Base-by-base conservation (phyloP, 2,329 filamentous ascomycete genomes). In the Aureobasidium sp. region DNA sequence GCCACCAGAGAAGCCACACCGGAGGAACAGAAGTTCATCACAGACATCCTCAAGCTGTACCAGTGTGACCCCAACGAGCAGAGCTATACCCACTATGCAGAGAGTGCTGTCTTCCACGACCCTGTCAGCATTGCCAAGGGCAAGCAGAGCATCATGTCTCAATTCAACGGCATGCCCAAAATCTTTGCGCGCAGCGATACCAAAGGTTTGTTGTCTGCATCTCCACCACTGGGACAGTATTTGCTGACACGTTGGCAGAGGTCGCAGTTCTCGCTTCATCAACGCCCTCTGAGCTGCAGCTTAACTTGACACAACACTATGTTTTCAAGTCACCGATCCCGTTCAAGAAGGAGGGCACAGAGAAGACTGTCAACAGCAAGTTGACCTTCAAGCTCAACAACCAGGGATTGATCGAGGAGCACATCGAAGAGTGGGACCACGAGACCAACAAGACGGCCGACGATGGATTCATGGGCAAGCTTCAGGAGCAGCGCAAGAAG, bases 101-200 rank as follows among this genome's bases (percentile, higher is more conserved):
- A 59, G 39, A 64, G 65, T 34, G 68, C 68, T 25, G 58, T 67
- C 56, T 70, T 70, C 66, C 68, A 69, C 53, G 68, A 70, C 52
- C 68, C 68, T 1, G 68, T 70, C 22, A 67, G 65, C 22, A 69
- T 70, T 17, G 68, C 68, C 29, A 64, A 67, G 37, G 68, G 67
- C 49, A 65, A 67, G 17, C 64, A 68, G 17, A 68, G 67, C 60
- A 68, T 70, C 55, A 67, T 66, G 62, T 65, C 62, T 2, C 68
- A 69, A 34, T 70, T 70, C 64, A 70, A 69, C 44, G 67, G 68
- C 53, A 70, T 70, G 68, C 67, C 67, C 29, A 69, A 68, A 63
- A 64, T 70, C 41, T 70, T 70, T 64, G 62, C 64, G 15, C 42
- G 64, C 14, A 67, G 65, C 31, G 62, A 65, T 12, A 70, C 68